Percentiles rank a stretch among this genome's conserved stretches.
These are phyloP conservation scores for Sisymbrium irio DNA, from an alignment of 345 rosid genomes.

Conservation along the genomic window DNA sequence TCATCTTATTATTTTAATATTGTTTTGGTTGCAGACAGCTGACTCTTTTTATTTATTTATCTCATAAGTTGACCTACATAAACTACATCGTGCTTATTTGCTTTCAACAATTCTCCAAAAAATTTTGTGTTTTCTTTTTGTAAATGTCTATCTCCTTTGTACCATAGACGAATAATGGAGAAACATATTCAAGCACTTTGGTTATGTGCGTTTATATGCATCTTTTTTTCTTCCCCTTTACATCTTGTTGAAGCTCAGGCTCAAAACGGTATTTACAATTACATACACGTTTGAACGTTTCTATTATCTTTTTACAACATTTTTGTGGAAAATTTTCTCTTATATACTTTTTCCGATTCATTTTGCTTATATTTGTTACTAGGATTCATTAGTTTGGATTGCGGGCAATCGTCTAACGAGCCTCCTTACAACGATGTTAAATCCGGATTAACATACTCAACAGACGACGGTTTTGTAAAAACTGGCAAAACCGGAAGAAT, in stretches of 20 bases:
- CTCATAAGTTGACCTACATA: background rate
- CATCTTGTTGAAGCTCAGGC: slow-evolving; percentile 24
- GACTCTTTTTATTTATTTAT: background rate
- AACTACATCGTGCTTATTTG: slow-evolving; percentile 5
- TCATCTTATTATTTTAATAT: background rate
- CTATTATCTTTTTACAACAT: background rate
- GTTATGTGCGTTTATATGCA: slow-evolving; percentile 21
- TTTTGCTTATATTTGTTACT: background rate
- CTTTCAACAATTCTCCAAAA: background rate
- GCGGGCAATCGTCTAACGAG: slow-evolving; percentile 16
- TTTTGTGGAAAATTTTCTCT: background rate
- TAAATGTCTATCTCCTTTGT: background rate
- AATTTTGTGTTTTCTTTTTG: background rate
- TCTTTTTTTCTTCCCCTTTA: background rate
- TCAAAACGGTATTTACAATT: slow-evolving; percentile 15
- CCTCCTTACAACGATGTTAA: slow-evolving; percentile 9
- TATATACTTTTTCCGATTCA: background rate
- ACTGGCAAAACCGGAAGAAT: slow-evolving; percentile 29
- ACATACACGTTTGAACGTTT: background rate
- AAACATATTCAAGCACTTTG: slow-evolving; percentile 6
- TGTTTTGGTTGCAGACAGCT: slow-evolving; percentile 2
- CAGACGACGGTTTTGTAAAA: slow-evolving; percentile 25
- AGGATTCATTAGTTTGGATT: slow-evolving; percentile 38
- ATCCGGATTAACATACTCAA: slow-evolving; percentile 28
- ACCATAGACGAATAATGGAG: slow-evolving; percentile 27